These are phyloP conservation scores for Saturnispora hagleri DNA, from an alignment of 805 yeast genomes.

Conservation along the genomic window DNA sequence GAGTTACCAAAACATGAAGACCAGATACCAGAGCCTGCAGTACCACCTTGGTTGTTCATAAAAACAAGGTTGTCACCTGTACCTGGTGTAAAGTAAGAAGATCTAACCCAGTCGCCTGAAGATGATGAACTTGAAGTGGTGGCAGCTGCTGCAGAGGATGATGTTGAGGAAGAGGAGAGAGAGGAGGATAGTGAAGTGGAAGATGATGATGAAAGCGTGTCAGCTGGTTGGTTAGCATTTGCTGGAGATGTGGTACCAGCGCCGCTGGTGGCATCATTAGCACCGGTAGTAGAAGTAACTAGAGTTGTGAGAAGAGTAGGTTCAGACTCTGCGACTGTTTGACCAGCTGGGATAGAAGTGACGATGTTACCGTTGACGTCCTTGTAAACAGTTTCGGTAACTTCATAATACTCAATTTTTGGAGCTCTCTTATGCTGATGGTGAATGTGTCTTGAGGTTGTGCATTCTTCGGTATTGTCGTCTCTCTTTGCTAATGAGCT, in stretches of 20 bases:
- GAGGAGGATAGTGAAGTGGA: constrained; percentile 29
- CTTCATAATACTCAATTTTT: constrained; percentile 56
- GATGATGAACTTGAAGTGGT: constrained; percentile 25
- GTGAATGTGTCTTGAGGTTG: constrained; percentile 36
- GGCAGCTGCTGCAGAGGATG: constrained; percentile 18
- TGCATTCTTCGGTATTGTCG: constrained; percentile 34
- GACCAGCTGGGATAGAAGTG: constrained; percentile 14
- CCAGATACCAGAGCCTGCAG: constrained; percentile 80
- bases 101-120: constrained; percentile 60
- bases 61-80: constrained; percentile 64
- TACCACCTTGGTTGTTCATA: constrained; percentile 84
- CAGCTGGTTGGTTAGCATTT: constrained; percentile 11
- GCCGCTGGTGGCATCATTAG: constrained; percentile 7
- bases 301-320: constrained; percentile 19
- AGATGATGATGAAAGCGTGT: constrained; percentile 18
- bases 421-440: constrained; percentile 53
- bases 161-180: constrained; percentile 19
- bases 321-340: constrained; percentile 18
- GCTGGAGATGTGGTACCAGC: constrained; percentile 11
- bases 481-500: constrained; percentile 28
- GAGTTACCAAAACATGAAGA: constrained; percentile 86
- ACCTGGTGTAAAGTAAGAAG: constrained; percentile 58
- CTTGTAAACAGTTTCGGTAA: constrained; percentile 70
- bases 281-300: constrained; percentile 17
- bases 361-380: constrained; percentile 45